Percentiles rank a stretch among this genome's conserved stretches.
Conservation (phyloP, 495 filamentous ascomycete genomes). For the Penicillium bovifimosum region DNA sequence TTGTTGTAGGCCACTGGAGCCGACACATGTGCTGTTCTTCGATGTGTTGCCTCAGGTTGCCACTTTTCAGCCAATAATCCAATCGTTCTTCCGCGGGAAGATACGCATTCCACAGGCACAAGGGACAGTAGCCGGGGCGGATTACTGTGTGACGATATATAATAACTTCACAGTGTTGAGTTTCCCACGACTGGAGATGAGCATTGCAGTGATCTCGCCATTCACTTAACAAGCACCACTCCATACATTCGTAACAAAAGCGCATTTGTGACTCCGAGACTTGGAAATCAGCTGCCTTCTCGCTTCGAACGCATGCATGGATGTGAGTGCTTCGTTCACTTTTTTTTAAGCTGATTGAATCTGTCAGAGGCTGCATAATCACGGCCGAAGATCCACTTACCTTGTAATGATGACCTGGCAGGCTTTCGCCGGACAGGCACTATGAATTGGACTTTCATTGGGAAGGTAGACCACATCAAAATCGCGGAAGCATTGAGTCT, state of each 20-base stretch:
- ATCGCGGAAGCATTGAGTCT: slow-evolving; percentile 6
- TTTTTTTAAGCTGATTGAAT: slow-evolving; percentile 6
- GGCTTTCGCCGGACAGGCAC: slow-evolving; percentile 5
- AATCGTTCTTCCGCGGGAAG: background rate
- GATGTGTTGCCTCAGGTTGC: slow-evolving; percentile 6
- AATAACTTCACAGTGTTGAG: slow-evolving; percentile 6
- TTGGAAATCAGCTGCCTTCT: slow-evolving; percentile 1
- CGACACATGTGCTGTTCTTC: background rate
- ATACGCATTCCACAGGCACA: slow-evolving; percentile 2
- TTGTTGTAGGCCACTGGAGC: background rate
- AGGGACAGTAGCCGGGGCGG: slow-evolving; percentile 4
- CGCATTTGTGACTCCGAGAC: slow-evolving; percentile 1
- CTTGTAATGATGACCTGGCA: slow-evolving; percentile 7
- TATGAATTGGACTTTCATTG: slow-evolving; percentile 7
- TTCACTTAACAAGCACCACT: background rate
- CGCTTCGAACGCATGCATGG: background rate
- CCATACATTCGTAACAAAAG: slow-evolving; percentile 11
- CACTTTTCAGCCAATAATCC: slow-evolving; percentile 2
- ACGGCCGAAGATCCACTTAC: background rate
- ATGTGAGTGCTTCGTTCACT: slow-evolving; percentile 9
- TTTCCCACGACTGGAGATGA: slow-evolving; percentile 4
- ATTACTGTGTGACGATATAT: slow-evolving; percentile 9
- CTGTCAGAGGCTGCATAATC: background rate
- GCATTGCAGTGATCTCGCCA: slow-evolving; percentile 2
- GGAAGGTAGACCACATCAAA: slow-evolving; percentile 14